Evolutionary conservation across 129 eudicot genomes (phyloP).

Genomic region (Arctium minus): DNA sequence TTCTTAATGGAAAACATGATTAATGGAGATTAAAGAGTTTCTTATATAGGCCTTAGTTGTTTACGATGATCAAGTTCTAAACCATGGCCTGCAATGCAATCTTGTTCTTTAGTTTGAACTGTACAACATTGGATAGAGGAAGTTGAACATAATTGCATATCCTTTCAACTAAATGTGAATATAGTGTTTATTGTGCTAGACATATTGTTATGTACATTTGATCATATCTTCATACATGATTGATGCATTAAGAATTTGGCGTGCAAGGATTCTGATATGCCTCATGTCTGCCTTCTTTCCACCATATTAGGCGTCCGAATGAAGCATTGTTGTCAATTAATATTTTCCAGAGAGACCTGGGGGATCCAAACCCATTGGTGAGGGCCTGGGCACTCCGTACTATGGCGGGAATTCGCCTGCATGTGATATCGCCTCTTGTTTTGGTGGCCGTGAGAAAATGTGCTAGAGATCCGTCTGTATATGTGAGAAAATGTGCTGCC

Average conservation of each 20-base stretch:
- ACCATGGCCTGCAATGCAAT: not conserved
- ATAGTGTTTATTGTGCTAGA: not conserved
- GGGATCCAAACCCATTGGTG: slow-evolving; percentile 93
- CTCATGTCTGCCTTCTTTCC: slow-evolving; percentile 1
- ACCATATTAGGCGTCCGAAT: slow-evolving; percentile 78
- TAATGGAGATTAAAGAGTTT: not conserved
- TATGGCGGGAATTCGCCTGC: slow-evolving; percentile 98
- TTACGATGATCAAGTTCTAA: not conserved
- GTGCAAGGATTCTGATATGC: not conserved
- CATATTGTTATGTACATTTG: slow-evolving; percentile 11
- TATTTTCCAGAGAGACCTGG: slow-evolving; percentile 95
- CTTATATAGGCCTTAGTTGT: not conserved
- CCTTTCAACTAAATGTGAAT: not conserved
- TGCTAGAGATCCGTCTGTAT: slow-evolving; percentile 96
- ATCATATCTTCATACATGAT: not conserved
- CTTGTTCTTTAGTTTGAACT: slow-evolving; percentile 1
- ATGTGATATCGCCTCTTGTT: slow-evolving; percentile 83
- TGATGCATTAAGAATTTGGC: slow-evolving; percentile 2
- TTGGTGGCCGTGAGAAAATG: slow-evolving; percentile 83
- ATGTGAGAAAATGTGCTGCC: slow-evolving; percentile 96
- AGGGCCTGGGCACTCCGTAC: slow-evolving; percentile 99
- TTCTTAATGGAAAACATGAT: slow-evolving; percentile 8
- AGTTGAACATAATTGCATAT: slow-evolving; percentile 1
- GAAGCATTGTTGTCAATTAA: slow-evolving; percentile 94
- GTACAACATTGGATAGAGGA: not conserved